Evolutionary conservation across 805 yeast species (phyloP).

Genomic region (Metschnikowia drakensbergensis): DNA sequence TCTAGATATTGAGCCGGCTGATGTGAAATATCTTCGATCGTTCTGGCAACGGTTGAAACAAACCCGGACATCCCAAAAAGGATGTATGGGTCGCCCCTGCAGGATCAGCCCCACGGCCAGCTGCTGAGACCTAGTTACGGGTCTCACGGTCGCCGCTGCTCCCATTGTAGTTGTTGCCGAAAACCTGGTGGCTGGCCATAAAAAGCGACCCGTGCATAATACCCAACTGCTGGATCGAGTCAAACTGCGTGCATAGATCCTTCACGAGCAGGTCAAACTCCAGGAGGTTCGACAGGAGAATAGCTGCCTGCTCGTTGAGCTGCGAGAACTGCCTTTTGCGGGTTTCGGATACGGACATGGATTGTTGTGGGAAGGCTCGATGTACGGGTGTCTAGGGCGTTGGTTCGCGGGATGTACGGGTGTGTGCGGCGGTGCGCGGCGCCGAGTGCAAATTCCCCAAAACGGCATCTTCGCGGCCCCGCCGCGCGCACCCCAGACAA

Average conservation of each 20-base stretch:
- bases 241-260: slow-evolving; percentile 51
- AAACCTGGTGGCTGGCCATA: slow-evolving; percentile 42
- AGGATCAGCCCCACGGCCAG: neutral
- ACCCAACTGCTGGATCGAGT: slow-evolving; percentile 50
- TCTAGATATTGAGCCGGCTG: neutral
- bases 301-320: slow-evolving; percentile 49
- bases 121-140: neutral
- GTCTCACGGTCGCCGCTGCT: neutral
- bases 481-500: neutral
- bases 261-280: slow-evolving; percentile 50
- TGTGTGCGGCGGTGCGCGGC: neutral
- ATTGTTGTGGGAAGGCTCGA: too few species aligned
- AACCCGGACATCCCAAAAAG: too few species aligned
- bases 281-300: slow-evolving; percentile 51
- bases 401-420: too few species aligned
- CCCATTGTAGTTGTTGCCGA: slow-evolving; percentile 24
- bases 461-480: neutral
- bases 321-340: slow-evolving; percentile 23
- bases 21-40: neutral
- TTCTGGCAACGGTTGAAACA: neutral
- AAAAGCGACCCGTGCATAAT: slow-evolving; percentile 53
- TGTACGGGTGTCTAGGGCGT: too few species aligned
- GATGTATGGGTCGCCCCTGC: too few species aligned
- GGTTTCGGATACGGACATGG: slow-evolving; percentile 10
- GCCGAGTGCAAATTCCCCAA: neutral